Conservation (phyloP, 495 filamentous ascomycete species). For the Sphaerosporella brunnea region DNA sequence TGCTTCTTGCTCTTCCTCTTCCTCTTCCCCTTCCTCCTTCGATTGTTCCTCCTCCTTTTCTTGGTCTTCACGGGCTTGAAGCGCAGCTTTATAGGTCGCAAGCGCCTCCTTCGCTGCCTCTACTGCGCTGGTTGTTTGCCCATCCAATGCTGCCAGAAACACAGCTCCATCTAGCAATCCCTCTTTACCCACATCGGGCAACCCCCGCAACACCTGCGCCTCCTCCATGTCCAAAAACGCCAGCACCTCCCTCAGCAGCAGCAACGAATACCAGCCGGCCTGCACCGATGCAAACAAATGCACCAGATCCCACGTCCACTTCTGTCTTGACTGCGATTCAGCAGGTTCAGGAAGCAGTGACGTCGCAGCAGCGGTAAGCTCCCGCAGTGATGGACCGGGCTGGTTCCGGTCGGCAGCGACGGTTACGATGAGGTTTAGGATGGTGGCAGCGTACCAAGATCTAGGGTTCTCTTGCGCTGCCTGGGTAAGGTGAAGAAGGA, state of each 20-base stretch:
- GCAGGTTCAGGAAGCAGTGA: not conserved
- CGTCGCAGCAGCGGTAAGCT: not conserved
- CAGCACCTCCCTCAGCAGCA: constrained; percentile 14
- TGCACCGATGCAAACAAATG: constrained; percentile 19
- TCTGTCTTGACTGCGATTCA: not conserved
- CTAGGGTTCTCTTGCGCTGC: not conserved
- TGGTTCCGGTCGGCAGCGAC: not conserved
- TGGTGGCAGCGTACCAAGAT: not conserved
- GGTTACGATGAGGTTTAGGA: not conserved
- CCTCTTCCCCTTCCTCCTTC: too few species aligned
- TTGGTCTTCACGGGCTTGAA: too few species aligned
- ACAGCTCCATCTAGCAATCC: not conserved
- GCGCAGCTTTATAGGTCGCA: too few species aligned
- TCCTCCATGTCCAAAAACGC: not conserved
- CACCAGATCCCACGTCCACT: constrained; percentile 18
- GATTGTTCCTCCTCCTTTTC: too few species aligned
- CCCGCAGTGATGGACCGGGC: not conserved
- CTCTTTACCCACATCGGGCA: not conserved
- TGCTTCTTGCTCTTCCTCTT: too few species aligned
- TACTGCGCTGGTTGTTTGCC: too few species aligned
- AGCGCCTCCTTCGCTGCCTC: too few species aligned
- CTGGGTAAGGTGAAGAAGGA: not conserved
- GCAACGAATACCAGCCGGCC: constrained; percentile 21
- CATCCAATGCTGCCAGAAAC: too few species aligned
- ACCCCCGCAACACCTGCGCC: too few species aligned